Evolutionary conservation across 163 green algal species (phyloP).

Genomic region (Chlamydomonas reinhardtii): DNA sequence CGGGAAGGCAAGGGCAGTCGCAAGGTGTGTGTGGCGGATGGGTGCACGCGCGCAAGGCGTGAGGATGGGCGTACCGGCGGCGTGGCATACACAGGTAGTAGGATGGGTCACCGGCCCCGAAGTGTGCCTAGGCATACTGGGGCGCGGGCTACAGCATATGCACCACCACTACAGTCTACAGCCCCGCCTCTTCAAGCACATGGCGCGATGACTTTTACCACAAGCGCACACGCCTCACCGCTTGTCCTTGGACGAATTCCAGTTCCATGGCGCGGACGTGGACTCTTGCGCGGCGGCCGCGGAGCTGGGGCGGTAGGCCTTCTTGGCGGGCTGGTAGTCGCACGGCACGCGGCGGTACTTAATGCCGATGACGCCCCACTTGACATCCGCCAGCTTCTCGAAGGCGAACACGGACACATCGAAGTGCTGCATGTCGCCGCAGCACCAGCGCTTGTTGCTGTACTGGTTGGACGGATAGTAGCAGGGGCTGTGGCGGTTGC

Average conservation of each 20-base stretch:
- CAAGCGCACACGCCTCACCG: too few relatives aligned
- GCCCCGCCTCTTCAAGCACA: too few relatives aligned
- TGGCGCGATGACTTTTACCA: too few relatives aligned
- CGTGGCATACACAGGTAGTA: too few relatives aligned
- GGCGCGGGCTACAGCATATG: too few relatives aligned
- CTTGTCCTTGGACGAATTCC: constrained; percentile 28
- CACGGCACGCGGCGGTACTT: constrained; percentile 52
- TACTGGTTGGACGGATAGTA: constrained; percentile 60
- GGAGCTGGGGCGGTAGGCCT: background rate
- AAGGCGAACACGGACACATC: constrained; percentile 63
- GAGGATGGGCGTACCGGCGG: too few relatives aligned
- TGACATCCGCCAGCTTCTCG: constrained; percentile 69
- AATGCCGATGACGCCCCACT: constrained; percentile 72
- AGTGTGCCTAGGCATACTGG: too few relatives aligned
- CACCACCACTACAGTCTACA: too few relatives aligned
- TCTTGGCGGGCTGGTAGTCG: constrained; percentile 13
- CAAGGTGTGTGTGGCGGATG: background rate
- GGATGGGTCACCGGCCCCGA: too few relatives aligned
- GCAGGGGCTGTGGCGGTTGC: constrained; percentile 51
- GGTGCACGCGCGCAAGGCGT: too few relatives aligned
- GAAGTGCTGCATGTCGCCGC: constrained; percentile 55
- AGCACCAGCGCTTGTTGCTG: constrained; percentile 68
- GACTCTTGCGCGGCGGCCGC: background rate
- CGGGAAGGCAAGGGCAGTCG: background rate
- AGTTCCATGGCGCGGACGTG: constrained; percentile 19